Conservation (phyloP, 2,329 filamentous ascomycete species). For the Cladosporium velox region DNA sequence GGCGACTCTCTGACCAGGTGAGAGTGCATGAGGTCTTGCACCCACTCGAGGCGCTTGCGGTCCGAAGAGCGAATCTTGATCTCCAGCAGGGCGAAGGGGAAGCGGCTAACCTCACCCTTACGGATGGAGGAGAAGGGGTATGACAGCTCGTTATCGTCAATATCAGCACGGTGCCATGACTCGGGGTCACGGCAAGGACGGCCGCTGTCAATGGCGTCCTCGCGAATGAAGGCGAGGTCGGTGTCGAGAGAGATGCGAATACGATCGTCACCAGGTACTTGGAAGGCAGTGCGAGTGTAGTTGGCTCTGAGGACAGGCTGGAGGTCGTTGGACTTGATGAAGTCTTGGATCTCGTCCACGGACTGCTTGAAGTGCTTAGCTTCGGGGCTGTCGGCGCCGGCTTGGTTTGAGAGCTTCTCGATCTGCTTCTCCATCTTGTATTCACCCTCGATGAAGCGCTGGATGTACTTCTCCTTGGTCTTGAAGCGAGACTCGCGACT, state of each 20-base stretch:
- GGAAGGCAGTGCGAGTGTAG: slow-evolving; percentile 92
- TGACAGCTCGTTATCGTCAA: slow-evolving; percentile 78
- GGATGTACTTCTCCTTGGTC: slow-evolving; percentile 93
- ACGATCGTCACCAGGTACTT: slow-evolving; percentile 88
- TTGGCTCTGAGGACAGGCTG: slow-evolving; percentile 87
- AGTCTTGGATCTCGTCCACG: slow-evolving; percentile 74
- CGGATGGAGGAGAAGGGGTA: slow-evolving; percentile 87
- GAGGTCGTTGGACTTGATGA: slow-evolving; percentile 74
- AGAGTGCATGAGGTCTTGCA: slow-evolving; percentile 87
- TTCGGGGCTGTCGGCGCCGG: slow-evolving; percentile 66
- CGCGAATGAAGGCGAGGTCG: slow-evolving; percentile 80
- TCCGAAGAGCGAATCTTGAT: slow-evolving; percentile 69
- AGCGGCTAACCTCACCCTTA: slow-evolving; percentile 86
- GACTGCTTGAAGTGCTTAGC: slow-evolving; percentile 70
- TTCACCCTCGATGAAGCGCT: slow-evolving; percentile 79
- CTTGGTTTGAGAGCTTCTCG: slow-evolving; percentile 77
- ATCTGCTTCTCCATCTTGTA: slow-evolving; percentile 92
- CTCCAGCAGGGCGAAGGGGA: slow-evolving; percentile 88
- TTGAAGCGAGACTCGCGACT: slow-evolving; percentile 78
- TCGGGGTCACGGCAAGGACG: slow-evolving; percentile 86
- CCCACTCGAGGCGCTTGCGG: slow-evolving; percentile 77
- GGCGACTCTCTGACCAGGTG: slow-evolving; percentile 89
- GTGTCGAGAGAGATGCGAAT: slow-evolving; percentile 93
- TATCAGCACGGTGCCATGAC: slow-evolving; percentile 88
- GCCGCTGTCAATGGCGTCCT: slow-evolving; percentile 72